phyloP scores from a whole-genome alignment of 2,329 filamentous ascomycete genomes.

The Paraphoma sp. region DNA sequence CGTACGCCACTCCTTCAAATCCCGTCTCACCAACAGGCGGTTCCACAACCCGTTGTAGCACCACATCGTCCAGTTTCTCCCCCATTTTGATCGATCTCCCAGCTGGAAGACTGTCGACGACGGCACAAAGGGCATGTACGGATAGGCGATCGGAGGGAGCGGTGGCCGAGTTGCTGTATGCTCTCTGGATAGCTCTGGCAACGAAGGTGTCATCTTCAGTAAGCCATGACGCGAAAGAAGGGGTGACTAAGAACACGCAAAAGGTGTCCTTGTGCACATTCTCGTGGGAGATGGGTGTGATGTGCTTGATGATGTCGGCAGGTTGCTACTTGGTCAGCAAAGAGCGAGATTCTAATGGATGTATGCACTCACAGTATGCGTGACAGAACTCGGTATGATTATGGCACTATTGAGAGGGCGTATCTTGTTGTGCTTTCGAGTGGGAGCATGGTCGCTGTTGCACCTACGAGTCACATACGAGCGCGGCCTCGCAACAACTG shows the following conservation, averaged over 20 bases:
- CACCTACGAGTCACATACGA: slow-evolving; percentile 4
- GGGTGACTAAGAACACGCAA: slow-evolving; percentile 41
- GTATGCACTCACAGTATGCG: slow-evolving; percentile 22
- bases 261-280: slow-evolving; percentile 17
- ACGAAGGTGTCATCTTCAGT: slow-evolving; percentile 34
- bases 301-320: slow-evolving; percentile 28
- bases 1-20: slow-evolving; percentile 45
- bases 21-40: slow-evolving; percentile 31
- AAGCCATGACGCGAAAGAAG: slow-evolving; percentile 41
- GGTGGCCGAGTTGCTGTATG: slow-evolving; percentile 14
- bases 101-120: slow-evolving; percentile 46
- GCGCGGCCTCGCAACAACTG: slow-evolving; percentile 8
- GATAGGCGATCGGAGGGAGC: background rate
- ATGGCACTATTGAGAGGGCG: slow-evolving; percentile 27
- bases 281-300: slow-evolving; percentile 18
- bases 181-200: slow-evolving; percentile 28
- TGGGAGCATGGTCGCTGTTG: background rate
- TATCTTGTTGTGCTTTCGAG: background rate
- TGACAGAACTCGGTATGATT: slow-evolving; percentile 34
- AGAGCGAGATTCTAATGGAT: background rate
- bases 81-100: slow-evolving; percentile 11
- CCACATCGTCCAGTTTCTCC: slow-evolving; percentile 4
- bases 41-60: background rate
- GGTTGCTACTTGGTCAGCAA: slow-evolving; percentile 25
- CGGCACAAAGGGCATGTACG: slow-evolving; percentile 40